Evolutionary conservation across 768 basidiomycete genomes (phyloP).

Genomic region (Boletellus emodensis): DNA sequence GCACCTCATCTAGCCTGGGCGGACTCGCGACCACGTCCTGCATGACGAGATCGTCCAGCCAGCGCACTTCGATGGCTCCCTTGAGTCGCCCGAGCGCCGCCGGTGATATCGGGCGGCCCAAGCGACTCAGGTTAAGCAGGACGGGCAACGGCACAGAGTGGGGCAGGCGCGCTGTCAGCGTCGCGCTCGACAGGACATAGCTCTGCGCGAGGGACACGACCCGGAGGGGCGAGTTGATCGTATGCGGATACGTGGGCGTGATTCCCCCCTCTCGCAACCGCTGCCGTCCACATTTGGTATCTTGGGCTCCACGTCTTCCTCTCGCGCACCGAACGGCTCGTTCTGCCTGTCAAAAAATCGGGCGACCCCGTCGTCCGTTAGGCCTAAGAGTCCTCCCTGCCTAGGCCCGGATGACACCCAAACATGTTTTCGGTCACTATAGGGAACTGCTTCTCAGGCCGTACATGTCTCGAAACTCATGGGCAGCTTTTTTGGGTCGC

Average conservation of each 20-base stretch:
- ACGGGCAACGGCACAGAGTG: slow-evolving; percentile 62
- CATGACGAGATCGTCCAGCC: slow-evolving; percentile 77
- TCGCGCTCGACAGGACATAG: slow-evolving; percentile 42
- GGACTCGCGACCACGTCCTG: slow-evolving; percentile 58
- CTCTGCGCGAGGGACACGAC: slow-evolving; percentile 64
- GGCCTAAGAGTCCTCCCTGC: slow-evolving; percentile 51
- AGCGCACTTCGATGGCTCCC: slow-evolving; percentile 42
- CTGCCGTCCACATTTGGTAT: slow-evolving; percentile 22
- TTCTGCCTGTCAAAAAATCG: slow-evolving; percentile 62
- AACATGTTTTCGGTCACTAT: slow-evolving; percentile 63
- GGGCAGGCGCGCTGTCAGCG: slow-evolving; percentile 57
- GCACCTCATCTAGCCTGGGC: slow-evolving; percentile 39
- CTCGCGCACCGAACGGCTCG: slow-evolving; percentile 12
- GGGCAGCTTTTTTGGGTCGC: slow-evolving; percentile 52
- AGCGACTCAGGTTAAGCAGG: slow-evolving; percentile 70
- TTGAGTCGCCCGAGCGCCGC: slow-evolving; percentile 40
- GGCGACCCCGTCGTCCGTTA: slow-evolving; percentile 70
- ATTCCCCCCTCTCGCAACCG: not conserved
- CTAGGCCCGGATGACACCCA: slow-evolving; percentile 46
- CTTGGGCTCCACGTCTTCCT: slow-evolving; percentile 5
- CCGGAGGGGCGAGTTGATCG: slow-evolving; percentile 44
- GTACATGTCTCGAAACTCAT: slow-evolving; percentile 76
- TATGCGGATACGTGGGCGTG: not conserved
- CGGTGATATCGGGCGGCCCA: slow-evolving; percentile 53
- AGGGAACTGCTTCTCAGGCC: slow-evolving; percentile 81